phyloP scores from a whole-genome alignment of 108 stramenopile genomes.

The Nannochloropsis gaditana region DNA sequence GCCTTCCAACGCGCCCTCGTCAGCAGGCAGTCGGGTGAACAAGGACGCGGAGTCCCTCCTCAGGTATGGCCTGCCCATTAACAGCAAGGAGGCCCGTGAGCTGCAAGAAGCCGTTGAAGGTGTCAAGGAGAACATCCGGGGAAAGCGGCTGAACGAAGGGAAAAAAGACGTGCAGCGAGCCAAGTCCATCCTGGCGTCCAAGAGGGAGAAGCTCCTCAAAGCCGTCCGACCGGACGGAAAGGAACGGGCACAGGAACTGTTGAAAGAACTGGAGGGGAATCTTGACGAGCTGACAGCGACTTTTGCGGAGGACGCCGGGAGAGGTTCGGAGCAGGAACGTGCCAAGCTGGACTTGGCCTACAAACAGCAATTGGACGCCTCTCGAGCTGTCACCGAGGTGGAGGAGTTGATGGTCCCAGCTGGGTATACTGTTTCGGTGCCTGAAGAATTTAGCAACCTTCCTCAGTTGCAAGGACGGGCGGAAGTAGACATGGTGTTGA shows the following conservation, averaged over 20 bases:
- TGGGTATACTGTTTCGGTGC: slow-evolving; percentile 58
- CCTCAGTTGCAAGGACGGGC: slow-evolving; percentile 68
- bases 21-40: slow-evolving; percentile 72
- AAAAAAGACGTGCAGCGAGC: slow-evolving; percentile 71
- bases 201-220: slow-evolving; percentile 30
- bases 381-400: slow-evolving; percentile 62
- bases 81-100: slow-evolving; percentile 63
- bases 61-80: slow-evolving; percentile 76
- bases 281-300: slow-evolving; percentile 28
- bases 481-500: slow-evolving; percentile 70
- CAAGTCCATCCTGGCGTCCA: slow-evolving; percentile 29
- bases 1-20: slow-evolving; percentile 19
- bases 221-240: slow-evolving; percentile 25
- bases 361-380: slow-evolving; percentile 60
- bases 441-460: slow-evolving; percentile 69
- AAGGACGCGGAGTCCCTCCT: slow-evolving; percentile 81
- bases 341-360: slow-evolving; percentile 72
- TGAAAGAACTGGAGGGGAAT: slow-evolving; percentile 23
- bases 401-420: slow-evolving; percentile 85
- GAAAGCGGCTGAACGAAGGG: slow-evolving; percentile 74
- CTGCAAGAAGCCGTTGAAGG: slow-evolving; percentile 71
- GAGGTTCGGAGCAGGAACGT: slow-evolving; percentile 75
- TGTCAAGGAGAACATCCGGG: slow-evolving; percentile 65
- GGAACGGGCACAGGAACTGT: slow-evolving; percentile 22
- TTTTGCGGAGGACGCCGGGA: slow-evolving; percentile 60